These are phyloP conservation scores for Asterochloris erici DNA, from an alignment of 139 green algal species.

Conservation along the genomic window DNA sequence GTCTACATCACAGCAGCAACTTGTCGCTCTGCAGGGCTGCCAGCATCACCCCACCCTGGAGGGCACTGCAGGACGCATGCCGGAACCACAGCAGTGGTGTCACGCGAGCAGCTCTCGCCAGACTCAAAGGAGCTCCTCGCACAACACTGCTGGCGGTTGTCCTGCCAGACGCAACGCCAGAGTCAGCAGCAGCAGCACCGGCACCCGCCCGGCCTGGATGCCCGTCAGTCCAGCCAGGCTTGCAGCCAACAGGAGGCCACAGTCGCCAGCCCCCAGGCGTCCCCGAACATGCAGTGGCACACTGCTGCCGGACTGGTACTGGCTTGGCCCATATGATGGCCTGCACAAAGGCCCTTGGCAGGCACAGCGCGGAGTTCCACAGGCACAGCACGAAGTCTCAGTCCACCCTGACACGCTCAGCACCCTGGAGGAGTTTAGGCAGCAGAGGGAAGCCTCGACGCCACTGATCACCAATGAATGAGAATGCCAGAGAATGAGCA, in stretches of 20 bases:
- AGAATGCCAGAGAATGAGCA: not conserved
- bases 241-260: constrained; percentile 3
- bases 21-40: not conserved
- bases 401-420: constrained; percentile 4
- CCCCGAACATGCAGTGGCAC: not conserved
- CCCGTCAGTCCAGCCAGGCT: not conserved
- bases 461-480: not conserved
- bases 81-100: too few relatives aligned
- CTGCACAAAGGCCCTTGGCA: not conserved
- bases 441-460: not conserved
- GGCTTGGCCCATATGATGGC: constrained; percentile 2
- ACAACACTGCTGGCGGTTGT: not conserved
- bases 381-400: not conserved
- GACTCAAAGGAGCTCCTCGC: not conserved
- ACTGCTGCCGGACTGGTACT: constrained; percentile 6
- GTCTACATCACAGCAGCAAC: not conserved
- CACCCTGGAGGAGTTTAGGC: not conserved
- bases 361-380: not conserved
- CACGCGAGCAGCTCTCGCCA: not conserved
- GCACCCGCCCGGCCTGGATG: too few relatives aligned
- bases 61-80: too few relatives aligned
- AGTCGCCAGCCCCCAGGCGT: not conserved
- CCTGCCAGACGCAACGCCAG: not conserved
- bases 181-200: not conserved
- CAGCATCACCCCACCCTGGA: too few relatives aligned